Conservation (phyloP, 164 flowering plant species). For the Piper betle region DNA sequence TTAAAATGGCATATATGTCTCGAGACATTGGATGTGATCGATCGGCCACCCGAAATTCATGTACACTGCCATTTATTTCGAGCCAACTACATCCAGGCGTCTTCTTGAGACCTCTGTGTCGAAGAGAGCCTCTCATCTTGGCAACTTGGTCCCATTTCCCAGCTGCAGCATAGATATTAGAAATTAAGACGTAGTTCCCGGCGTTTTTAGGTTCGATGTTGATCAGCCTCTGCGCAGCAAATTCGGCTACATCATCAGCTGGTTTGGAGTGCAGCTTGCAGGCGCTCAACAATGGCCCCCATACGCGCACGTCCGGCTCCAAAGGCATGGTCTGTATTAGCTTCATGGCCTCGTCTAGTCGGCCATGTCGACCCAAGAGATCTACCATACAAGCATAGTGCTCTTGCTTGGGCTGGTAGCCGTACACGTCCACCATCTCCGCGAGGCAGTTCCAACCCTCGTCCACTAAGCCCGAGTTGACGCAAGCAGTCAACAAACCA, state of each 20-base stretch:
- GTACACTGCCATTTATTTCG: slow-evolving; percentile 35
- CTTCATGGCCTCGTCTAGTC: slow-evolving; percentile 29
- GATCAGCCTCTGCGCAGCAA: slow-evolving; percentile 40
- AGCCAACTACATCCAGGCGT: slow-evolving; percentile 50
- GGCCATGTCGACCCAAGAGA: slow-evolving; percentile 49
- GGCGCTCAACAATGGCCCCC: slow-evolving; percentile 56
- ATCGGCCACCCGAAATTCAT: slow-evolving; percentile 51
- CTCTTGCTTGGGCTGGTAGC: slow-evolving; percentile 35
- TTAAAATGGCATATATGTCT: slow-evolving; percentile 27
- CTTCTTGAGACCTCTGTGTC: slow-evolving; percentile 42
- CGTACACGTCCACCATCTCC: slow-evolving; percentile 33
- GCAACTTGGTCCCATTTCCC: slow-evolving; percentile 57
- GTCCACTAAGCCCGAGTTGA: slow-evolving; percentile 44
- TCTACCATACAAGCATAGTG: slow-evolving; percentile 71
- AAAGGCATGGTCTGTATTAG: slow-evolving; percentile 35
- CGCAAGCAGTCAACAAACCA: slow-evolving; percentile 46
- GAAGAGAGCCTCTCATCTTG: slow-evolving; percentile 34
- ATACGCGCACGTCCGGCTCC: slow-evolving; percentile 39
- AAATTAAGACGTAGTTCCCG: slow-evolving; percentile 46
- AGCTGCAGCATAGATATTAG: slow-evolving; percentile 54
- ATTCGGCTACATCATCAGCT: slow-evolving; percentile 19
- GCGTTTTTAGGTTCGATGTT: slow-evolving; percentile 45
- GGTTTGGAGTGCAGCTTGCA: slow-evolving; percentile 32
- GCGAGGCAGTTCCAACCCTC: slow-evolving; percentile 36
- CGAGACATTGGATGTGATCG: slow-evolving; percentile 29